Evolutionary conservation across 2,329 filamentous ascomycete genomes (phyloP), one percentile per base, ranked within the genome.

Genomic region (Penicillium sp.): DNA sequence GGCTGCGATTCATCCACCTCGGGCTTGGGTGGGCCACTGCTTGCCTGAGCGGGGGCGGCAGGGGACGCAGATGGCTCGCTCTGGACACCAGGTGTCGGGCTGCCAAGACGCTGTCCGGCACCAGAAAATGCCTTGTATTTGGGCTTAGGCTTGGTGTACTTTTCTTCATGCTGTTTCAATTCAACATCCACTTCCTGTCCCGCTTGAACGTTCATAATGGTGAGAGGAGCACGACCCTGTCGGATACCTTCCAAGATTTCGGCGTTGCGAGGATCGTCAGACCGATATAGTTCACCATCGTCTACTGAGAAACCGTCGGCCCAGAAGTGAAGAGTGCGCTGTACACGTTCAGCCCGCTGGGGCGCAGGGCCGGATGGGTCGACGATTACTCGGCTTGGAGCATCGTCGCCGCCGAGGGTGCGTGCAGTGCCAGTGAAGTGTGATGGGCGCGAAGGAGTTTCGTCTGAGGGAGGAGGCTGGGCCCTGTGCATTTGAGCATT

Each of bases 161-260:
- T 83, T 65, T 84, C 81, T 31, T 85, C 83, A 65, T 87, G 84
- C 66, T 86, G 84, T 54, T 85, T 81, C 26, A 87, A 79, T 62
- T 86, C 81, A 39, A 88, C 82, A 61, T 88, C 85, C 4, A 87
- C 84, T 66, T 86, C 83, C 66, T 88, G 85, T 23, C 82, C 83
- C 2, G 78, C 81, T 65, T 82, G 75, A 11, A 87, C 85, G 59
- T 86, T 84, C 70, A 88, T 79, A 58, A 88, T 83, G 14, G 81
- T 79, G 23, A 87, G 76, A 37, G 85, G 85, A 6, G 85, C 85
- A 34, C 83, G 81, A 37, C 85, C 85, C 44, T 81, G 79, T 62
- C 86, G 83, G 71, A 88, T 88, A 65, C 84, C 81, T 34, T 84
- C 79, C 29, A 88, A 76, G 23, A 85, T 84, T 50, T 80, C 78